Base-by-base conservation (phyloP, 225 moss, liverwort and hornwort species). In the Bryum argenteum region DNA sequence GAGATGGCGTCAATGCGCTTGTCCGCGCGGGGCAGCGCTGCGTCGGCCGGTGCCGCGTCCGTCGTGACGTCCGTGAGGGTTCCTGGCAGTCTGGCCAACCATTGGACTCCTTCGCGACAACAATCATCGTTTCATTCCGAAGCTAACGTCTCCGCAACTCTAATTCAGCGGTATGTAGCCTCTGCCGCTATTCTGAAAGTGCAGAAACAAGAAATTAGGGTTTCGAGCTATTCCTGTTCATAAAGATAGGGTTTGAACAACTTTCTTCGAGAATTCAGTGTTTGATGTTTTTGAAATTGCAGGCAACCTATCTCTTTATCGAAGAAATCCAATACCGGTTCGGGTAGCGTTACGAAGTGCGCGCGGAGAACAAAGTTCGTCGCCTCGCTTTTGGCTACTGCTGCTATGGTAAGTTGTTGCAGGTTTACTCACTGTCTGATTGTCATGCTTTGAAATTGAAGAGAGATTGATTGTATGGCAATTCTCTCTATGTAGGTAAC, bases 361-460 rank as follows among this genome's bases (percentile, higher is more conserved):
- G 33, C 33, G 33, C 33, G 67, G 70, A 71, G 70, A 66, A 70
- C 79, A 21, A 85, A 82, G 76, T 66, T 77, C 38, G 67, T 68
- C 54, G 79, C 85, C 19, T 82, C 85, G 22, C 45, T 79, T 48
- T 63, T 79, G 69, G 74, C 65, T 12, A 82, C 81, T 53, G 79
- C 79, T 54, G 81, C 85, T 9, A 67, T 77, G 74, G 85, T 85
- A 67, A 79, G 82, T 71, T 14, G 82, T 71, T 14, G 17, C 41
- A 37, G 24, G 44, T 61, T 10, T 44, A 4, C 22, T 33, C 16
- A 33, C 33, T 68, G 52, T 26, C 40, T 10, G 68, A 21, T 40
- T 56, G 48, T 8, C 11, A 55, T 52, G 52, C 18, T 65, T 60
- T 61, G 33, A 6, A 33, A 21, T 68, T 40, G 61, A 33, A 37